A percentile compares a stretch with the other conserved stretches of the same genome.
phyloP scores from a whole-genome alignment of 129 eudicot genomes.

The Sambucus nigra region DNA sequence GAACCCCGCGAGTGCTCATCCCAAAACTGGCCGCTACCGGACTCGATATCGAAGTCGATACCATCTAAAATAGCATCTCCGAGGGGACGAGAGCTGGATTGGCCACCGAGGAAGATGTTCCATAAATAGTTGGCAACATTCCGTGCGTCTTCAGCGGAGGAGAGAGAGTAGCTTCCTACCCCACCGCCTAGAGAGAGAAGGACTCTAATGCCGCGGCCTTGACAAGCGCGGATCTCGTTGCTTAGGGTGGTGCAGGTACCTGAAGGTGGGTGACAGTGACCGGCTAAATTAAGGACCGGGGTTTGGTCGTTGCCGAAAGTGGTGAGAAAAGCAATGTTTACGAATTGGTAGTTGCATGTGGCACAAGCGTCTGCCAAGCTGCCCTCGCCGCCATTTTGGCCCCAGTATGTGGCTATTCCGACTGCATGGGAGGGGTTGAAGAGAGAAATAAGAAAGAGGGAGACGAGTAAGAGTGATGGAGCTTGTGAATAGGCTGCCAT shows the following conservation, averaged over 20 bases:
- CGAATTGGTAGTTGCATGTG: conserved; percentile 41
- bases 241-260: conserved; percentile 32
- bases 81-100: conserved; percentile 36
- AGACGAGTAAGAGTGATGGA: conserved; percentile 9
- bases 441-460: conserved; percentile 2
- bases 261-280: conserved; percentile 44
- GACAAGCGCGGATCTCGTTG: conserved; percentile 36
- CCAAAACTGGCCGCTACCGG: conserved; percentile 30
- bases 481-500: conserved; percentile 21
- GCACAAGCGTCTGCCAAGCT: conserved; percentile 40
- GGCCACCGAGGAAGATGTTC: conserved; percentile 53
- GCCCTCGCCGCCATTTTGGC: conserved; percentile 56
- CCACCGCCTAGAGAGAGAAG: conserved; percentile 63
- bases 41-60: conserved; percentile 61
- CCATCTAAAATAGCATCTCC: conserved; percentile 66
- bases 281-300: conserved; percentile 56
- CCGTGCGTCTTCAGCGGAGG: conserved; percentile 51
- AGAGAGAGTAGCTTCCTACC: conserved; percentile 27
- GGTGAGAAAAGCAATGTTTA: conserved; percentile 51
- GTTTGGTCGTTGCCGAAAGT: conserved; percentile 42
- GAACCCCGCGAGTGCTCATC: conserved; percentile 26
- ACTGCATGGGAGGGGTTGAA: conserved; percentile 22
- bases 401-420: conserved; percentile 66
- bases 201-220: conserved; percentile 41
- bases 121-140: conserved; percentile 41